phyloP scores from a whole-genome alignment of 1,284 basidiomycete species.

The Ceratobasidium sp. region DNA sequence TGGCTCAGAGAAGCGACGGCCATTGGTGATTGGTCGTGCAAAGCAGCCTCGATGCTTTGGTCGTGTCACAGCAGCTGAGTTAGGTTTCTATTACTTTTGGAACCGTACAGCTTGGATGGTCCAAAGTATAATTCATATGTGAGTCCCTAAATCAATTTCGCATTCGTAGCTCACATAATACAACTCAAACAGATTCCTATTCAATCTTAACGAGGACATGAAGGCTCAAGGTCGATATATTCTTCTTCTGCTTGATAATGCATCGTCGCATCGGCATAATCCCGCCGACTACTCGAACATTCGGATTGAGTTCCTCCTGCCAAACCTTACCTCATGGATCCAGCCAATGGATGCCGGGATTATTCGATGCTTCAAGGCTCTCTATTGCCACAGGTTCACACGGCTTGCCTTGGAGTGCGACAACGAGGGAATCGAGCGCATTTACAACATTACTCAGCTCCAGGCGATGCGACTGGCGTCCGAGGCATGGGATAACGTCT shows the following conservation, averaged over 20 bases:
- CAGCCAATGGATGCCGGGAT: conserved; percentile 36
- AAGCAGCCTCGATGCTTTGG: too few species aligned
- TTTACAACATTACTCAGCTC: conserved; percentile 26
- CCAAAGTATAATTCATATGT: too few species aligned
- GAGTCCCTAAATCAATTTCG: conserved; percentile 43
- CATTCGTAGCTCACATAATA: conserved; percentile 18
- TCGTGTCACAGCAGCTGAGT: too few species aligned
- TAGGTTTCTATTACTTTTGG: conserved; percentile 48
- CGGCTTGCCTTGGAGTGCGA: conserved; percentile 26
- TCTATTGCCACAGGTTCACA: conserved; percentile 3
- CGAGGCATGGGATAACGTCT: conserved; percentile 21
- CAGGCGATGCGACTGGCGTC: conserved; percentile 19
- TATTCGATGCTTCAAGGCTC: conserved; percentile 36
- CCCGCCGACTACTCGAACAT: too few species aligned
- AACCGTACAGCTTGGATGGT: conserved; percentile 52
- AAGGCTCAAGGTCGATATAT: conserved; percentile 6
- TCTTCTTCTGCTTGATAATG: conserved; percentile 28
- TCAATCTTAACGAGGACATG: conserved; percentile 22
- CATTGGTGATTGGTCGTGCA: too few species aligned
- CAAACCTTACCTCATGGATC: conserved; percentile 36
- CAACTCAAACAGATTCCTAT: background rate
- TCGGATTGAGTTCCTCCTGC: conserved; percentile 12
- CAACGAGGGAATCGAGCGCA: conserved; percentile 3
- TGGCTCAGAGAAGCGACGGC: too few species aligned
- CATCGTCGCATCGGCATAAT: conserved; percentile 17